Base-by-base conservation (phyloP, 352 stramenopile genomes). In the Thalassiosira exigua region DNA sequence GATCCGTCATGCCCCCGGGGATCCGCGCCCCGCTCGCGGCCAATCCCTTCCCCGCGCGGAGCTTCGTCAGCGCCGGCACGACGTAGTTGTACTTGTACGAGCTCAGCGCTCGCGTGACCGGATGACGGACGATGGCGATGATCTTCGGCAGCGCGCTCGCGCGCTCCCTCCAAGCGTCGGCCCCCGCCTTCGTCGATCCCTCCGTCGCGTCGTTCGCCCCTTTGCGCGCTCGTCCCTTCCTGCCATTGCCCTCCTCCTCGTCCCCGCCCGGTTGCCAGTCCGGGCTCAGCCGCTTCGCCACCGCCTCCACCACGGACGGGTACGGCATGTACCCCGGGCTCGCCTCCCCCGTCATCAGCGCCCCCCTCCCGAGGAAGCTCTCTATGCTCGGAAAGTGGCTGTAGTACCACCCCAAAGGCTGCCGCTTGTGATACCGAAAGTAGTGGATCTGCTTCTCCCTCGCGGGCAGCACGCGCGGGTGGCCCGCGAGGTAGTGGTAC, bases 11-110 rank as follows among this genome's bases (percentile, higher is more conserved):
- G 54, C 44, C 56, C 26, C 61, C 56, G 29, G 74, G 68, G 57
- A 90, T 82, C 0, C 19, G 19, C n/a, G 48, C 21, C 2, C 68
- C 68, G 1, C 51, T 64, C 22, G 60, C 68, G 50, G 68, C 60
- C 0, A 76, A 14, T 22, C 67, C 54, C n/a, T 51, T 67, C 5
- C 75, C 83, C 22, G 29, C 17, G 21, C 52, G 26, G 5, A 90
- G 50, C 22, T 51, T 65, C 36, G 84, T 36, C 22, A 92, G 22
- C 51, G 79, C 68, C 19, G 84, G 81, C 30, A 51, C 48, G 4
- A 90, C 44, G 30, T 94, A 94, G 60, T 93, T 94, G 72, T 94
- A 94, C 54, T 78, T 69, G 65, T 93, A 94, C 0, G 81, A 90
- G 5, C 72, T 88, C 24, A 82, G 87, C 11, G 86, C 81, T 41